Evolutionary conservation across 352 stramenopile species (phyloP).

Genomic region (Pythium apleroticum): DNA sequence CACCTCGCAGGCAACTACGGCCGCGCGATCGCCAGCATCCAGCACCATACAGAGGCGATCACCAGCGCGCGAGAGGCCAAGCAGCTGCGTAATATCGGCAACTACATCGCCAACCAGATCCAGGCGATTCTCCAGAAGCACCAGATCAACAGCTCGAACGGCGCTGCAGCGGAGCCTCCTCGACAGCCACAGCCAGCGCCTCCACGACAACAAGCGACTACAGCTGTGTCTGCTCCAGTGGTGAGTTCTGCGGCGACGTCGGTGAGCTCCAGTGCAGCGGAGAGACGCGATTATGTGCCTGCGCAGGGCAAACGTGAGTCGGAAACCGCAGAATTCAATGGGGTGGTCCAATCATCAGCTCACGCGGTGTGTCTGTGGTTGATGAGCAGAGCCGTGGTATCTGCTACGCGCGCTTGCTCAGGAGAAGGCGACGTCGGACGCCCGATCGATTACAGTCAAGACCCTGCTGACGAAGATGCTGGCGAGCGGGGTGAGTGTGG

Average conservation of each 20-base stretch:
- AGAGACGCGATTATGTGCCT: constrained; percentile 43
- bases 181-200: background rate
- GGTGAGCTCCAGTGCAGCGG: background rate
- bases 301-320: constrained; percentile 59
- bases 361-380: background rate
- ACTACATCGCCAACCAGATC: constrained; percentile 87
- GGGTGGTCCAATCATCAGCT: no score
- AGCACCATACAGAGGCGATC: constrained; percentile 43
- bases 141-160: constrained; percentile 11
- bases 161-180: background rate
- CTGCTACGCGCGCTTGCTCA: constrained; percentile 57
- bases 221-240: background rate
- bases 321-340: no score
- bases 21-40: constrained; percentile 72
- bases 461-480: constrained; percentile 53
- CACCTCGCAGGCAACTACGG: constrained; percentile 64
- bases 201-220: background rate
- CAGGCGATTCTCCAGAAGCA: constrained; percentile 67
- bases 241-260: background rate
- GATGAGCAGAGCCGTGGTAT: constrained; percentile 70
- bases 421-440: constrained; percentile 35
- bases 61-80: constrained; percentile 59
- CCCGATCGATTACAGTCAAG: constrained; percentile 37
- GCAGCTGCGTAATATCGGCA: constrained; percentile 70
- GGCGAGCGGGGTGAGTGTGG: constrained; percentile 39